Conservation (phyloP, 805 yeast species). For the Trichomonascus vanleenenianus region DNA sequence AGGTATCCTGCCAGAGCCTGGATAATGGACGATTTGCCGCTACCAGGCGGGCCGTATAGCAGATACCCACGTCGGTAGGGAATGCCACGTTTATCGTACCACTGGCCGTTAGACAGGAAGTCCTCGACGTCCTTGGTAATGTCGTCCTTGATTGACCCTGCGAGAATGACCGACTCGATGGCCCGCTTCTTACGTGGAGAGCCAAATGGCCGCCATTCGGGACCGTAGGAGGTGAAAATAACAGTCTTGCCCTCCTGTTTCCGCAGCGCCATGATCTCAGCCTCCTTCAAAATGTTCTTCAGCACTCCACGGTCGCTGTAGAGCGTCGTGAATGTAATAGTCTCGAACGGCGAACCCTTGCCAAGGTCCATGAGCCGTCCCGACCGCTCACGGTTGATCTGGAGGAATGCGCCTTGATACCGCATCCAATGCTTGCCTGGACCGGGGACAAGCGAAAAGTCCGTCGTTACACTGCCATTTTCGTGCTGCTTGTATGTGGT, state of each 20-base stretch:
- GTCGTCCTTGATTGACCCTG: slow-evolving; percentile 58
- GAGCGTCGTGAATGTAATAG: slow-evolving; percentile 86
- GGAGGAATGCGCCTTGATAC: slow-evolving; percentile 81
- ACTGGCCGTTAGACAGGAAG: slow-evolving; percentile 68
- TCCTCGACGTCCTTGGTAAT: slow-evolving; percentile 70
- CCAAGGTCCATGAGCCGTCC: slow-evolving; percentile 83
- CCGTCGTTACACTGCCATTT: slow-evolving; percentile 83
- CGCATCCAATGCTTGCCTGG: slow-evolving; percentile 88
- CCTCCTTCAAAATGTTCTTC: slow-evolving; percentile 67
- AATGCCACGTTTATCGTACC: slow-evolving; percentile 96
- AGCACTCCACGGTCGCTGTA: slow-evolving; percentile 73
- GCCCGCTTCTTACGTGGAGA: slow-evolving; percentile 84
- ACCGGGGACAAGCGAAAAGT: slow-evolving; percentile 89
- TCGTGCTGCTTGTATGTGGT: slow-evolving; percentile 83
- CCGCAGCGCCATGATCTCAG: slow-evolving; percentile 72
- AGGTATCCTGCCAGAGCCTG: slow-evolving; percentile 96
- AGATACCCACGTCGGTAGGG: slow-evolving; percentile 94
- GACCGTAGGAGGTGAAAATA: slow-evolving; percentile 90
- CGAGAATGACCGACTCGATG: slow-evolving; percentile 79
- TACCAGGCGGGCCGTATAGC: slow-evolving; percentile 95
- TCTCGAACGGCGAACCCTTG: slow-evolving; percentile 91
- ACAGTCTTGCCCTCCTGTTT: slow-evolving; percentile 91
- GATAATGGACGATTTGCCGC: slow-evolving; percentile 92
- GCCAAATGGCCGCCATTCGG: slow-evolving; percentile 98
- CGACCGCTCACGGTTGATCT: slow-evolving; percentile 83